These are phyloP conservation scores for Lentinula lateritia DNA, from an alignment of 768 basidiomycete species.

Conservation along the genomic window DNA sequence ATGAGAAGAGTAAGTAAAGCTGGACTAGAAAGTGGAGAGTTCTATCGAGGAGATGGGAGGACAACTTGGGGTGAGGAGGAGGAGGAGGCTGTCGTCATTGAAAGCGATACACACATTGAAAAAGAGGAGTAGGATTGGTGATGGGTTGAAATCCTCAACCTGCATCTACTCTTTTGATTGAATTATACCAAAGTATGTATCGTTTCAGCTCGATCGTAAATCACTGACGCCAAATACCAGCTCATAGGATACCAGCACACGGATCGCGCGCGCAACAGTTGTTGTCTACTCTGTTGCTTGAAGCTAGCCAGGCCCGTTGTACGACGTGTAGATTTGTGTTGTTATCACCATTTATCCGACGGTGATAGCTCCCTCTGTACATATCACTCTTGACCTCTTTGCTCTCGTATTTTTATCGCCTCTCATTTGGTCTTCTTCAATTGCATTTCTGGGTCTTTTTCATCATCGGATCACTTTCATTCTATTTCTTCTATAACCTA, in stretches of 20 bases:
- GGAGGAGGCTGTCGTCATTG: neutral
- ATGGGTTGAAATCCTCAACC: neutral
- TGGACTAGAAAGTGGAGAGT: conserved; percentile 64
- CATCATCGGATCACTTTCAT: neutral
- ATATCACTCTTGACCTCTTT: neutral
- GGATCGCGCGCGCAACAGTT: neutral
- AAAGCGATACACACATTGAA: neutral
- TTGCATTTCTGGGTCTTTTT: neutral
- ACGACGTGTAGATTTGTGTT: neutral
- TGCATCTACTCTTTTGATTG: neutral
- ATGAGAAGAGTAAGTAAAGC: conserved; percentile 90
- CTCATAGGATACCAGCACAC: neutral
- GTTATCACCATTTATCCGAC: no score
- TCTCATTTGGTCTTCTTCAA: neutral
- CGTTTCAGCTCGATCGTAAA: neutral
- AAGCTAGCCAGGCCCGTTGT: neutral
- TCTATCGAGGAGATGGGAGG: neutral
- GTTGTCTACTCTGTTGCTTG: neutral
- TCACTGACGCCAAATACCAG: neutral
- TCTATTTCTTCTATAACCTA: neutral
- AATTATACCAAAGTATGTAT: neutral
- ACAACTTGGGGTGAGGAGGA: neutral
- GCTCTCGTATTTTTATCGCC: neutral
- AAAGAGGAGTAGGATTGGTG: neutral
- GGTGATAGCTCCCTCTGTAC: neutral